Conservation (phyloP, 2,329 filamentous ascomycete species). For the Microdochium trichocladiopsis region DNA sequence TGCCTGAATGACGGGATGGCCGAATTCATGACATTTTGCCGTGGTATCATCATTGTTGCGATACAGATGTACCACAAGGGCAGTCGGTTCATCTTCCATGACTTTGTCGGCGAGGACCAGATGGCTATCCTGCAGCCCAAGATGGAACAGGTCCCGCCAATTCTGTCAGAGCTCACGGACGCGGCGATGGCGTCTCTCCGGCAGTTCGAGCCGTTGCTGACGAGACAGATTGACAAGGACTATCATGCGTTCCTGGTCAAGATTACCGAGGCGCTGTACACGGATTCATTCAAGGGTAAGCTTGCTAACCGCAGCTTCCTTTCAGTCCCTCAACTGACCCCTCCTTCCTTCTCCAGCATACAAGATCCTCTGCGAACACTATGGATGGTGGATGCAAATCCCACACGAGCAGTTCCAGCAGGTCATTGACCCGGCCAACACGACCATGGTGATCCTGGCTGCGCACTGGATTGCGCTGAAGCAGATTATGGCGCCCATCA, state of each 20-base stretch:
- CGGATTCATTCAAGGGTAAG: conserved; percentile 45
- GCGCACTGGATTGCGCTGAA: conserved; percentile 48
- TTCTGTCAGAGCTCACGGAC: conserved; percentile 36
- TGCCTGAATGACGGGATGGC: conserved; percentile 48
- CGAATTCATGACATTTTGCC: conserved; percentile 55
- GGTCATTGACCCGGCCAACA: conserved; percentile 38
- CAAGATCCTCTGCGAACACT: conserved; percentile 39
- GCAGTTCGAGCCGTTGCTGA: conserved; percentile 34
- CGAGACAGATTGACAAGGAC: conserved; percentile 31
- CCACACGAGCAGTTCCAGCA: conserved; percentile 43
- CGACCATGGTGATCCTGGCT: conserved; percentile 38
- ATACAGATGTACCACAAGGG: conserved; percentile 45
- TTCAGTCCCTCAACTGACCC: too few species aligned
- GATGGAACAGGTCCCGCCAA: conserved; percentile 37
- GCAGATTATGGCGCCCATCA: conserved; percentile 45
- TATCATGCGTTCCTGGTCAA: conserved; percentile 37
- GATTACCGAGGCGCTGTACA: conserved; percentile 43
- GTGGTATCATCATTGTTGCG: conserved; percentile 47
- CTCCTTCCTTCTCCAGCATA: conserved; percentile 29
- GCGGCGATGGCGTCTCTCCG: conserved; percentile 35
- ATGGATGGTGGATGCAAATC: conserved; percentile 52
- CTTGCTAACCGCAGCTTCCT: too few species aligned
- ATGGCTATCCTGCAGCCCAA: conserved; percentile 33
- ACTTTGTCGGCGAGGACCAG: conserved; percentile 33
- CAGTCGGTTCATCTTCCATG: conserved; percentile 41